Conservation (phyloP, 768 basidiomycete genomes). For the Tylopilus sp. region DNA sequence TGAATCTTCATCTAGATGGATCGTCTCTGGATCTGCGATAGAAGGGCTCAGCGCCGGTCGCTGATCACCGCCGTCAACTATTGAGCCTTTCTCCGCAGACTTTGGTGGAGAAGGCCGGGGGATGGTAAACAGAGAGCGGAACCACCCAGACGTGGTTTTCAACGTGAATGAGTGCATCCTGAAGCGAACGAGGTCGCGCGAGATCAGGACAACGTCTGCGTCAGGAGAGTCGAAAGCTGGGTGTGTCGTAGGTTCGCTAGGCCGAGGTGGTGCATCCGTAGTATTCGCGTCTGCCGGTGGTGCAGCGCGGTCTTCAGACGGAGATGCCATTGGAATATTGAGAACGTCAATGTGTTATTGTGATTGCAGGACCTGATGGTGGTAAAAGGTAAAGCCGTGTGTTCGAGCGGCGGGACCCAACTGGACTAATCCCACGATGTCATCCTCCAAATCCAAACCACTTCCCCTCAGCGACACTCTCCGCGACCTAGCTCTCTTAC, state of each 20-base stretch:
- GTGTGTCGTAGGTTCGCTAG: conserved; percentile 35
- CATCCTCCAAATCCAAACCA: conserved; percentile 36
- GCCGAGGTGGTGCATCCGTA: not conserved
- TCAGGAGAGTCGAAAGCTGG: conserved; percentile 50
- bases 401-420: no score
- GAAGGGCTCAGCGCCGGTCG: conserved; percentile 11
- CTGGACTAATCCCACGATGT: no score
- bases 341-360: no score
- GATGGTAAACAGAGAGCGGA: conserved; percentile 53
- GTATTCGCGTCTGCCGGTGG: not conserved
- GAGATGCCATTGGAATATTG: conserved; percentile 12
- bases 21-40: conserved; percentile 31
- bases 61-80: not conserved
- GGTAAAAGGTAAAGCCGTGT: no score
- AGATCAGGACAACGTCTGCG: conserved; percentile 52
- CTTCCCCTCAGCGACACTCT: conserved; percentile 57
- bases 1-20: conserved; percentile 57
- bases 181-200: conserved; percentile 49
- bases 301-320: conserved; percentile 6
- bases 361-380: no score
- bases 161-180: conserved; percentile 58
- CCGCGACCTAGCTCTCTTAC: conserved; percentile 69
- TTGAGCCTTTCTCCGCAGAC: not conserved
- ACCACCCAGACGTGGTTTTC: conserved; percentile 59
- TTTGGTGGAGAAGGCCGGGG: conserved; percentile 36